Conservation (phyloP, 257 asterid species). For the Fraxinus cuspidata region DNA sequence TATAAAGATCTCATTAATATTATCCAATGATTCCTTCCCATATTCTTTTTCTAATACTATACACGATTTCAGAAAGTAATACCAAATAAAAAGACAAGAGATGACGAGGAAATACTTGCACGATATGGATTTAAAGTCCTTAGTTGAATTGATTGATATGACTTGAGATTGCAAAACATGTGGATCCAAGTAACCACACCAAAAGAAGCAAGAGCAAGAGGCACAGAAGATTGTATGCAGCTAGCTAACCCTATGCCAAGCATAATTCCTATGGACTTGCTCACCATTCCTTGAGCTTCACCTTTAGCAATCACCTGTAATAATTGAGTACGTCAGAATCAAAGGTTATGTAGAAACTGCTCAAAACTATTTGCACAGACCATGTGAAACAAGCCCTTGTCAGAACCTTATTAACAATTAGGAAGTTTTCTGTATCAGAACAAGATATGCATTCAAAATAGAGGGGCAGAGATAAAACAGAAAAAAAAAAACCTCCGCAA, state of each 20-base stretch:
- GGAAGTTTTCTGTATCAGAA: conserved; percentile 8
- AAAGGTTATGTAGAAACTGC: conserved; percentile 8
- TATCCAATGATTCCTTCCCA: background rate
- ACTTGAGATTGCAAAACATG: conserved; percentile 98
- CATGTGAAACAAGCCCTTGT: background rate
- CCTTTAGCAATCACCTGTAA: conserved; percentile 97
- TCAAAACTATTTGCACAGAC: conserved; percentile 21
- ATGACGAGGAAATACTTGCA: conserved; percentile 68
- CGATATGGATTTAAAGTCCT: conserved; percentile 98
- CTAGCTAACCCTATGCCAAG: conserved; percentile 89
- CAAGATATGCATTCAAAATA: background rate
- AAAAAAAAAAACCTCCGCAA: conserved; percentile 73
- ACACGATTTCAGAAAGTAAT: conserved; percentile 7
- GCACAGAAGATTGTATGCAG: conserved; percentile 74
- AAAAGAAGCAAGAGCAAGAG: conserved; percentile 85
- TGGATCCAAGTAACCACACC: conserved; percentile 86
- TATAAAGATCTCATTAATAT: conserved; percentile 3
- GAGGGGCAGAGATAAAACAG: background rate
- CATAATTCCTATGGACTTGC: conserved; percentile 90
- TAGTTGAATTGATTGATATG: conserved; percentile 92
- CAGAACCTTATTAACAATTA: conserved; percentile 5
- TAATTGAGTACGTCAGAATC: conserved; percentile 25
- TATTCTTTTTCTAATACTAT: background rate
- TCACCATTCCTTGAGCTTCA: conserved; percentile 99
- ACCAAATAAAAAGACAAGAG: conserved; percentile 18